These are phyloP conservation scores for Kazachstania sp. DNA, from an alignment of 1,139 yeast genomes.

Conservation along the genomic window DNA sequence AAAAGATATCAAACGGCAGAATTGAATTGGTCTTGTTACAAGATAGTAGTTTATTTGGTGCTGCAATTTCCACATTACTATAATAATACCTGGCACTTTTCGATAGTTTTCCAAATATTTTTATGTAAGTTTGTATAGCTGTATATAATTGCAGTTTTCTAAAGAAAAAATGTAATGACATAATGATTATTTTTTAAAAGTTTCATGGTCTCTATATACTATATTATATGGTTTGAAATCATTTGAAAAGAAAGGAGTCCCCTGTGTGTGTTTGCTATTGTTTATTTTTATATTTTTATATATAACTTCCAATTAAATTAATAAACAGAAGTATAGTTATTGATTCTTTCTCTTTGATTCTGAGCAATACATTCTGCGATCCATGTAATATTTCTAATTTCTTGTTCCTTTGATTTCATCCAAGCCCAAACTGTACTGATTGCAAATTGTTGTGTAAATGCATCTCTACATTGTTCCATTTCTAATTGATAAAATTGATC, in stretches of 20 bases:
- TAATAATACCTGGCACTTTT: no score
- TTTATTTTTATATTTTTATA: neutral
- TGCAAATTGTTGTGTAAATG: slow-evolving; percentile 94
- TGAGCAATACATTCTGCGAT: slow-evolving; percentile 96
- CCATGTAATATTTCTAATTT: slow-evolving; percentile 94
- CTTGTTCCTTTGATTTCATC: slow-evolving; percentile 94
- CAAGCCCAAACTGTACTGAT: slow-evolving; percentile 91
- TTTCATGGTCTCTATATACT: neutral
- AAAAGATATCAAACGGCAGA: slow-evolving; percentile 10
- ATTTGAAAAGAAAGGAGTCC: neutral
- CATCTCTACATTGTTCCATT: slow-evolving; percentile 85
- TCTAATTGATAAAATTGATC: slow-evolving; percentile 90
- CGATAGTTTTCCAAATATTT: no score
- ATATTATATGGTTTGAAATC: neutral
- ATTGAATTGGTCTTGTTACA: slow-evolving; percentile 19
- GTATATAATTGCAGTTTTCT: neutral
- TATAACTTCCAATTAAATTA: slow-evolving; percentile 19
- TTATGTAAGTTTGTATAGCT: neutral
- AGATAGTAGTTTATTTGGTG: slow-evolving; percentile 29
- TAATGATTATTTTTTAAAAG: neutral
- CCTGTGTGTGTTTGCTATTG: neutral
- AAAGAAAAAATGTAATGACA: neutral
- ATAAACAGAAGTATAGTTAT: slow-evolving; percentile 67
- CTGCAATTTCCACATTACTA: slow-evolving; percentile 22
- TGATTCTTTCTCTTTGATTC: slow-evolving; percentile 73